phyloP scores from a whole-genome alignment of 441 rosid species.

The Croton setiger region DNA sequence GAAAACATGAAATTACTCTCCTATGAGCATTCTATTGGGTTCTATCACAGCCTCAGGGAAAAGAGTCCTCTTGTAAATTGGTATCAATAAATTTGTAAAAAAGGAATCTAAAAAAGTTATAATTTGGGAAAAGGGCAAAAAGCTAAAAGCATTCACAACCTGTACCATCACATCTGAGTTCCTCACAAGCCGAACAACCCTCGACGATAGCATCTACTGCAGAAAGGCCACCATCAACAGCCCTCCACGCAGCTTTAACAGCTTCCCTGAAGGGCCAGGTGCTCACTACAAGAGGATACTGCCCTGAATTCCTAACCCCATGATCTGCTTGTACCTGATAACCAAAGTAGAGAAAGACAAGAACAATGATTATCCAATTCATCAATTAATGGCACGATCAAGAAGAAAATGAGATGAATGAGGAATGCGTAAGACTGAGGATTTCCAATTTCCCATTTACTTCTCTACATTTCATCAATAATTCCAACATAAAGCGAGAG shows the following conservation, averaged over 20 bases:
- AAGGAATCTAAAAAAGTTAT: background rate
- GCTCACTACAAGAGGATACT: conserved; percentile 74
- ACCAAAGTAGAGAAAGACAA: background rate
- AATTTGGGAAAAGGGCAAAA: background rate
- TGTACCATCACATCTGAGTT: conserved; percentile 83
- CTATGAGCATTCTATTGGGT: background rate
- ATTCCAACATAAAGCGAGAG: background rate
- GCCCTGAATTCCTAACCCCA: conserved; percentile 31
- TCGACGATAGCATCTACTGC: conserved; percentile 83
- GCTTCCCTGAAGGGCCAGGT: conserved; percentile 90
- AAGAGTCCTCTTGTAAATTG: background rate
- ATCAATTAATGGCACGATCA: background rate
- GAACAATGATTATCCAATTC: background rate
- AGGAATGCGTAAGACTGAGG: background rate
- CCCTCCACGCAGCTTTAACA: conserved; percentile 81
- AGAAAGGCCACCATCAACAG: conserved; percentile 53
- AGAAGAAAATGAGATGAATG: background rate
- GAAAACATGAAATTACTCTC: background rate
- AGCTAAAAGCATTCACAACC: conserved; percentile 27
- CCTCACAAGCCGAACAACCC: conserved; percentile 92
- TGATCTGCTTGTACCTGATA: conserved; percentile 36
- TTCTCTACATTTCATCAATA: background rate
- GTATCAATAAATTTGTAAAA: background rate
- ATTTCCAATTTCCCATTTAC: background rate
- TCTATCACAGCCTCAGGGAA: background rate